These are phyloP conservation scores for Brettanomyces nanus DNA, from an alignment of 805 yeast genomes.

Conservation along the genomic window DNA sequence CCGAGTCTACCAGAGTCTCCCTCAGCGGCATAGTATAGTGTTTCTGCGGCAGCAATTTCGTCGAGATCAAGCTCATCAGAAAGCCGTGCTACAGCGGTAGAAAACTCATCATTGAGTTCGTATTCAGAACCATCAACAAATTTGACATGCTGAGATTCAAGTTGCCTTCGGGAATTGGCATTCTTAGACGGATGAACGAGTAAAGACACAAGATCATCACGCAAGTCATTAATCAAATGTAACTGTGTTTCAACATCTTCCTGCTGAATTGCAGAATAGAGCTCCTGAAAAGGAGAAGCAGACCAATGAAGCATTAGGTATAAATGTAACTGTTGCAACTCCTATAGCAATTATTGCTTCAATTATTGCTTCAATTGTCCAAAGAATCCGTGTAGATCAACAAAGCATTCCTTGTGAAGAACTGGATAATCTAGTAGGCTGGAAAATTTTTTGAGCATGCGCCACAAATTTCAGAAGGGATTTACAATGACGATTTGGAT, in stretches of 20 bases:
- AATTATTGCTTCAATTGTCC: too few species aligned
- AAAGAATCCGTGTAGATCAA: too few species aligned
- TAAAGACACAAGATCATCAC: constrained; percentile 37
- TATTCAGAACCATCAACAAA: constrained; percentile 52
- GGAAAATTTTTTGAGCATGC: too few species aligned
- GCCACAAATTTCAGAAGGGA: too few species aligned
- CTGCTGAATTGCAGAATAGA: constrained; percentile 39
- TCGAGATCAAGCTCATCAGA: constrained; percentile 67
- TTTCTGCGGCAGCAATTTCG: constrained; percentile 67
- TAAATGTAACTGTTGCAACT: too few species aligned
- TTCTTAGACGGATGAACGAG: constrained; percentile 36
- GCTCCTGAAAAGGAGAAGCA: constrained; percentile 31
- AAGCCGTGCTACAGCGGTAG: constrained; percentile 46
- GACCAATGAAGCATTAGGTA: constrained; percentile 27
- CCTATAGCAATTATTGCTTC: too few species aligned
- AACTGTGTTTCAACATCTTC: constrained; percentile 14
- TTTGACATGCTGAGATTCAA: constrained; percentile 39
- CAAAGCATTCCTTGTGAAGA: too few species aligned
- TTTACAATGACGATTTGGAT: too few species aligned
- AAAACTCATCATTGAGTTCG: constrained; percentile 57
- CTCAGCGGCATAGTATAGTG: constrained; percentile 42
- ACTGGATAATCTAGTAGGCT: too few species aligned
- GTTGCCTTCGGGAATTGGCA: constrained; percentile 35
- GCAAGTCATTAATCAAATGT: constrained; percentile 20
- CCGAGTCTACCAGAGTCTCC: constrained; percentile 33